Base-by-base conservation (phyloP, 1,284 basidiomycete species). In the Apiotrichum domesticum region DNA sequence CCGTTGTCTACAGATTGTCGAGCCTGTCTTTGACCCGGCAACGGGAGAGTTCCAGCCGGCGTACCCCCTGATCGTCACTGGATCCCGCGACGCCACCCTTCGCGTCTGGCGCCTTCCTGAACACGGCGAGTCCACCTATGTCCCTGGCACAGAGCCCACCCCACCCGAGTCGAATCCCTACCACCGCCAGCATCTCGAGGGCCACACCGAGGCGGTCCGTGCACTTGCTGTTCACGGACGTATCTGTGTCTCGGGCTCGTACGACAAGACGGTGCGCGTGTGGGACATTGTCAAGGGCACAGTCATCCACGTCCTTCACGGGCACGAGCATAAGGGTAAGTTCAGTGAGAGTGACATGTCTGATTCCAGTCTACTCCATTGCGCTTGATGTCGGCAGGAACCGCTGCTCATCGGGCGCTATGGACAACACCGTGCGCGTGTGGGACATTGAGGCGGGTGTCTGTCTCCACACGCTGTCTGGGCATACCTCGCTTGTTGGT, bases 341-440 rank as follows among this genome's bases (percentile, higher is more conserved):
- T 57, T 21, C 9, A 34, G 2, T 10, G 29, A 39, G 7, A 10
- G 11, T n/a, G 3, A 21, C 3, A 5, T 6, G 2, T 9, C 57
- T 60, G 48, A 58, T 52, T 39, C 10, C 71, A 93, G 91, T 94
- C 8, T 94, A 94, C 78, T 90, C 88, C 68, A 88, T 94, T 58
- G 87, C 94, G 39, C 83, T 94, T 55, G 89, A 96, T 77, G 82
- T 86, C 57, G 79, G 82, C 48, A 87, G 92, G 15, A 85, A 90
- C 60, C 87, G 91, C 68, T 90, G 90, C 37, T 90, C 88, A 61
- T 96, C 93, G 1, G 93, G 93, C 5, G 96, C 93, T 1, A 94
- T 96, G 91, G 93, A 96, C 73, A 88, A 90, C 54, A 93, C 90
- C 2, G 92, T 96, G 63, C 87, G 89, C 53, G 84, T 97, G 39